Evolutionary conservation across 1,284 basidiomycete genomes (phyloP).

Genomic region (Vanrija sp.): DNA sequence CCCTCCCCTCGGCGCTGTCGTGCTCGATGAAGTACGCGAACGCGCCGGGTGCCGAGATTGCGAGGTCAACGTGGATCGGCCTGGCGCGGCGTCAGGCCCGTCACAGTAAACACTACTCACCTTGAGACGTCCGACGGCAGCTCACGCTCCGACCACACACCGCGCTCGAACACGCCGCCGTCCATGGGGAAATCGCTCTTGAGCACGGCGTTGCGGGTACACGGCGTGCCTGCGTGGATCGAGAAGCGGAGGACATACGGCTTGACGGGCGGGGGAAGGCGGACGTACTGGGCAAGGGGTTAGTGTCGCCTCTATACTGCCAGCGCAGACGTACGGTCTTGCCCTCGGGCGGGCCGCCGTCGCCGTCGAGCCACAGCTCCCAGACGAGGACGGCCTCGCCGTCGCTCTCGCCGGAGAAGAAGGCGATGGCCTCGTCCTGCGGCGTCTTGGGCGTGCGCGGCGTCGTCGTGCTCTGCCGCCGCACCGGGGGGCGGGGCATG

Average conservation of each 20-base stretch:
- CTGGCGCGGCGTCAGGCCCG: constrained; percentile 51
- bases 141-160: constrained; percentile 67
- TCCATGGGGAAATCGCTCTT: constrained; percentile 93
- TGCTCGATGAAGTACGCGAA: constrained; percentile 93
- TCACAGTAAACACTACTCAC: constrained; percentile 53
- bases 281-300: constrained; percentile 67
- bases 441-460: constrained; percentile 68
- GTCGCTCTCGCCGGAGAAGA: constrained; percentile 61
- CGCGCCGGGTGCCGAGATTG: constrained; percentile 89
- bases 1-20: constrained; percentile 58
- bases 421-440: constrained; percentile 83
- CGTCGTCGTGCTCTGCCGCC: constrained; percentile 1
- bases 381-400: constrained; percentile 72
- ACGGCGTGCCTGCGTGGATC: constrained; percentile 81
- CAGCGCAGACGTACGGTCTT: constrained; percentile 57
- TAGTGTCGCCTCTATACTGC: constrained; percentile 41
- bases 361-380: constrained; percentile 75
- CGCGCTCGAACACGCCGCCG: constrained; percentile 75
- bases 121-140: constrained; percentile 47
- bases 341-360: constrained; percentile 81
- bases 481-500: neutral
- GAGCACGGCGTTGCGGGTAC: constrained; percentile 80
- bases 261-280: constrained; percentile 80
- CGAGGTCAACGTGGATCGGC: constrained; percentile 84
- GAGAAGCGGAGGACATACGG: constrained; percentile 87